Evolutionary conservation across 2,329 filamentous ascomycete species (phyloP).

Genomic region (Coniochaeta ligniaria): DNA sequence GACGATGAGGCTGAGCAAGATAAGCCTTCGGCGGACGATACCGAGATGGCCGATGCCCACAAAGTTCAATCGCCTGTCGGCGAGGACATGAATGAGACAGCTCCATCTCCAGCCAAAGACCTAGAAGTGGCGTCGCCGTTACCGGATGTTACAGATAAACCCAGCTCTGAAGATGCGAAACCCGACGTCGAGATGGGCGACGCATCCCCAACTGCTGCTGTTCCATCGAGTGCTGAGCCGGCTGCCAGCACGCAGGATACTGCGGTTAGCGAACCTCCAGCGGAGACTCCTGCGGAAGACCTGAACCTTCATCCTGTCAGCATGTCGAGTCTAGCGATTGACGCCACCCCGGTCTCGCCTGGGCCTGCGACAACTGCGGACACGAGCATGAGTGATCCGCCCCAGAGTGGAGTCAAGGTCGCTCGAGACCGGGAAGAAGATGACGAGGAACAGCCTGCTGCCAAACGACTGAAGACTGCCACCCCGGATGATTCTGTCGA

Average conservation of each 20-base stretch:
- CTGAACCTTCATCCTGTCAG: constrained; percentile 26
- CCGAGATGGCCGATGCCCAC: constrained; percentile 22
- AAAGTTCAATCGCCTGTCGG: constrained; percentile 8
- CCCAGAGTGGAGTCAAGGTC: constrained; percentile 46
- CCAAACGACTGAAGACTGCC: constrained; percentile 73
- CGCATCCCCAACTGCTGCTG: constrained; percentile 2
- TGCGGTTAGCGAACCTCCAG: constrained; percentile 11
- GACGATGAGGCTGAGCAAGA: background rate
- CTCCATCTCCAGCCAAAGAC: background rate
- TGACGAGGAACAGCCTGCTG: constrained; percentile 53
- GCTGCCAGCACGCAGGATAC: constrained; percentile 16
- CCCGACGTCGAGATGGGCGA: constrained; percentile 16
- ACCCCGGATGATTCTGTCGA: constrained; percentile 21
- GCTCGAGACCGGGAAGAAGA: constrained; percentile 76
- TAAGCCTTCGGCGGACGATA: background rate
- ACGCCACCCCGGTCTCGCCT: constrained; percentile 22
- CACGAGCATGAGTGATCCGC: constrained; percentile 33
- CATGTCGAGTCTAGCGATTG: constrained; percentile 31
- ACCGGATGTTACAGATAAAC: background rate
- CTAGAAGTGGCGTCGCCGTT: background rate
- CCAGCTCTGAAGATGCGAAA: constrained; percentile 1
- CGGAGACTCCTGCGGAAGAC: constrained; percentile 21
- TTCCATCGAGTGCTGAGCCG: constrained; percentile 1
- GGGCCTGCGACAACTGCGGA: constrained; percentile 22
- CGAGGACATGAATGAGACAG: constrained; percentile 4